These are phyloP conservation scores for Betula pendula DNA, from an alignment of 306 rosid species.

Conservation along the genomic window DNA sequence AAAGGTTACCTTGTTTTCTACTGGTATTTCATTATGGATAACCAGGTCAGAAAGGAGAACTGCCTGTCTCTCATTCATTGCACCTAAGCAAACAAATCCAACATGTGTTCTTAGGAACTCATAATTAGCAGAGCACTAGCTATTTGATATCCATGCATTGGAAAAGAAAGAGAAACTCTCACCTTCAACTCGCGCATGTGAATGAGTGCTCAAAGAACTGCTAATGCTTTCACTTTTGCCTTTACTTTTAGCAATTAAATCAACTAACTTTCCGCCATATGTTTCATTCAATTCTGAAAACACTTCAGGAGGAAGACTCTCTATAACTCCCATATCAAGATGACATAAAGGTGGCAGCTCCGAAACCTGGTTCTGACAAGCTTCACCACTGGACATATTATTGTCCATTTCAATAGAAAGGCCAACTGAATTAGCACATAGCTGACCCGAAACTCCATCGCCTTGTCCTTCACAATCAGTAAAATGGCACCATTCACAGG, in stretches of 20 bases:
- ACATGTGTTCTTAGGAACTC: conserved; percentile 22
- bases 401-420: conserved; percentile 41
- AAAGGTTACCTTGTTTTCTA: conserved; percentile 52
- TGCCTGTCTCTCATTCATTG: conserved; percentile 33
- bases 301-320: conserved; percentile 81
- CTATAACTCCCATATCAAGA: conserved; percentile 81
- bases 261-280: conserved; percentile 73
- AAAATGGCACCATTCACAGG: conserved; percentile 25
- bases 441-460: conserved; percentile 30
- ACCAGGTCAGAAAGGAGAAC: conserved; percentile 26
- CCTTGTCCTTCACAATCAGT: conserved; percentile 47
- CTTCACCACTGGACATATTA: conserved; percentile 38
- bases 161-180: conserved; percentile 21
- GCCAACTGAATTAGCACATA: conserved; percentile 32
- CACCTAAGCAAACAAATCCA: conserved; percentile 34
- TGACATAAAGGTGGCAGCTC: conserved; percentile 67
- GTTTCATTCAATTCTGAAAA: conserved; percentile 73
- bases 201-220: conserved; percentile 14
- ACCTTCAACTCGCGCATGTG: conserved; percentile 41
- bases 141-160: background rate
- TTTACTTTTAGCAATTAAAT: conserved; percentile 55
- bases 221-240: conserved; percentile 37
- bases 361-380: conserved; percentile 38
- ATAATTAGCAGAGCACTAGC: conserved; percentile 14
- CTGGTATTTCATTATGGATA: conserved; percentile 27